phyloP scores from a whole-genome alignment of 371 early-diverging fungal genomes.

The Circinella umbellata region DNA sequence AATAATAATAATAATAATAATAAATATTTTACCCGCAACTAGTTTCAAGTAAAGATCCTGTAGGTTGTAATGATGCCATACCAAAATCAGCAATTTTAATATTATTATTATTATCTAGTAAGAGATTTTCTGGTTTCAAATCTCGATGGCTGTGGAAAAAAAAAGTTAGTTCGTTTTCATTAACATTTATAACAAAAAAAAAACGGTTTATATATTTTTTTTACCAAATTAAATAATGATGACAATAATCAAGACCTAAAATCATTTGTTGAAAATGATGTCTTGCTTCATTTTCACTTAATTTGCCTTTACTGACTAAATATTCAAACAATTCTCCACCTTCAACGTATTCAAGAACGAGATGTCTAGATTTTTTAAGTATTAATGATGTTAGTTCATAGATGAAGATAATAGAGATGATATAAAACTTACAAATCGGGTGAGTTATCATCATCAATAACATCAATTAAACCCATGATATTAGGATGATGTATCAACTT shows the following conservation, averaged over 20 bases:
- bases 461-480: constrained; percentile 71
- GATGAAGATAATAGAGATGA: too few relatives aligned
- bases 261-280: constrained; percentile 96
- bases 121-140: constrained; percentile 94
- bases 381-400: too few relatives aligned
- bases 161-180: background rate
- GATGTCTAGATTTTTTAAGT: too few relatives aligned
- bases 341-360: constrained; percentile 54
- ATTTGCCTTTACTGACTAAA: constrained; percentile 49
- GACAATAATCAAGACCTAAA: constrained; percentile 93
- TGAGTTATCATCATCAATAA: constrained; percentile 68
- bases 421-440: constrained; percentile 76
- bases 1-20: background rate
- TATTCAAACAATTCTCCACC: constrained; percentile 59
- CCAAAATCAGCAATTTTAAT: constrained; percentile 90
- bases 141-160: constrained; percentile 87
- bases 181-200: background rate
- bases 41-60: constrained; percentile 77
- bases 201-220: background rate
- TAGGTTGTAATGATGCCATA: constrained; percentile 80
- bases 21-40: constrained; percentile 66
- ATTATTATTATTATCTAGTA: constrained; percentile 81
- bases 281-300: constrained; percentile 84
- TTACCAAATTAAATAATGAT: constrained; percentile 63
- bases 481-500: constrained; percentile 74